phyloP scores from a whole-genome alignment of 2,329 filamentous ascomycete species.

The Talaromyces sp. region DNA sequence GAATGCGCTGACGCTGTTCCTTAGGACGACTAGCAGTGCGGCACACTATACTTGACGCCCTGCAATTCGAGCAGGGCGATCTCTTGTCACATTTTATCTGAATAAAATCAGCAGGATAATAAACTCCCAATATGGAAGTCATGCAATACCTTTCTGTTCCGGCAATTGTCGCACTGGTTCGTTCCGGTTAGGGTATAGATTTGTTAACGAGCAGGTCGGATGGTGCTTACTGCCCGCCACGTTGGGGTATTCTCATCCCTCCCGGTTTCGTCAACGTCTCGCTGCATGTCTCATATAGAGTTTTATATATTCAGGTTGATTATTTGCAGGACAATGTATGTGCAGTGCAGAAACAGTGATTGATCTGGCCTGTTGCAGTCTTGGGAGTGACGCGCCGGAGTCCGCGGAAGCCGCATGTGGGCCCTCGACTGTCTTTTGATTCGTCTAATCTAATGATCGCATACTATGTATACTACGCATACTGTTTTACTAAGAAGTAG shows the following conservation, averaged over 20 bases:
- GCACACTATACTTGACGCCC: slow-evolving; percentile 31
- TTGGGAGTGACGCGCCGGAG: not conserved
- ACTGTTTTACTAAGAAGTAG: not conserved
- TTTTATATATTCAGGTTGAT: not conserved
- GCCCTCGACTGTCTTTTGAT: not conserved
- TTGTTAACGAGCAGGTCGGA: not conserved
- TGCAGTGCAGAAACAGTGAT: not conserved
- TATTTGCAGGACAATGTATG: not conserved
- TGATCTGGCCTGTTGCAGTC: not conserved
- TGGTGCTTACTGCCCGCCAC: slow-evolving; percentile 13
- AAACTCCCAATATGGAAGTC: not conserved
- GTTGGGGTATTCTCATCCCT: slow-evolving; percentile 7
- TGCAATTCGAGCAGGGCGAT: slow-evolving; percentile 39
- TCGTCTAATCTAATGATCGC: not conserved
- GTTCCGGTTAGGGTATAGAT: not conserved
- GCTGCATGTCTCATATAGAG: not conserved
- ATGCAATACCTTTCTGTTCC: slow-evolving; percentile 13
- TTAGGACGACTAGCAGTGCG: slow-evolving; percentile 32
- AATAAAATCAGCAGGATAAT: not conserved
- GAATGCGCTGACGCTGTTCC: slow-evolving; percentile 35
- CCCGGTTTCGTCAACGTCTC: not conserved
- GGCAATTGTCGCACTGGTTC: slow-evolving; percentile 15
- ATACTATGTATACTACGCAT: not conserved
- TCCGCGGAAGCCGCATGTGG: slow-evolving; percentile 6
- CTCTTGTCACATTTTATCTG: slow-evolving; percentile 41